Base-by-base conservation (phyloP, 495 filamentous ascomycete genomes). In the Annulohypoxylon bovei region DNA sequence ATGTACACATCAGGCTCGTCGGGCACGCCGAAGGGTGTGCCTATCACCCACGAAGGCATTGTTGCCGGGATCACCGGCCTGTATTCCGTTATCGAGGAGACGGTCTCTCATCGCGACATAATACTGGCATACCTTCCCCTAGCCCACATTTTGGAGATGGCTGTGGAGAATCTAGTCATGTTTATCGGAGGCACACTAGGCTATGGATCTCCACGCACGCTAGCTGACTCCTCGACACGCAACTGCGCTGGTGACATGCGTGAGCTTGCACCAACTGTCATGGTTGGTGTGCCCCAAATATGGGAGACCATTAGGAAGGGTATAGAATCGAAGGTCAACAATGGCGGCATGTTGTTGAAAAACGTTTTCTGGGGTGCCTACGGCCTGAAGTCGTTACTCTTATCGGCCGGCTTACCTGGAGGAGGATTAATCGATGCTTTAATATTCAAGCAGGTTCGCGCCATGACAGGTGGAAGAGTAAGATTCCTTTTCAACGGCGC, bases 1-100 rank as follows among this genome's bases (percentile, higher is more conserved):
- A 98, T 97, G 84, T 98, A 98, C 81, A 98, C 94, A 12, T 95
- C 92, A 6, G 94, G 94, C 18, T 97, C 93, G 12, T 97, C 94
- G 0, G 94, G 94, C 1, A 84, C 89, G 30, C 94, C 94, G 4
- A 98, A 98, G 79, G 94, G 94, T 62, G 94, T 97, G 3, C 86
- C 91, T 18, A 82, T 97, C 62, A 90, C 89, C 1, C 94, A 98
- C 75, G 84, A 82, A 62, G 90, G 88, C 57, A 89, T 94, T 16
- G 87, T 97, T 4, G 86, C 92, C 0, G 92, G 89, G 33, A 77
- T 84, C 11, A 78, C 82, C 0, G 83, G 83, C 12, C 73, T 85
- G 16, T 75, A 79, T 64, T 67, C 75, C 30, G 75, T 80, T 30
- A 69, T 83, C 57, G 78, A 78, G 25, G 81, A 85, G 35, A 77